A percentile compares a stretch with the other conserved stretches of the same genome.
Conservation (phyloP, 805 yeast species). For the Ogataea trehaloabstinens region DNA sequence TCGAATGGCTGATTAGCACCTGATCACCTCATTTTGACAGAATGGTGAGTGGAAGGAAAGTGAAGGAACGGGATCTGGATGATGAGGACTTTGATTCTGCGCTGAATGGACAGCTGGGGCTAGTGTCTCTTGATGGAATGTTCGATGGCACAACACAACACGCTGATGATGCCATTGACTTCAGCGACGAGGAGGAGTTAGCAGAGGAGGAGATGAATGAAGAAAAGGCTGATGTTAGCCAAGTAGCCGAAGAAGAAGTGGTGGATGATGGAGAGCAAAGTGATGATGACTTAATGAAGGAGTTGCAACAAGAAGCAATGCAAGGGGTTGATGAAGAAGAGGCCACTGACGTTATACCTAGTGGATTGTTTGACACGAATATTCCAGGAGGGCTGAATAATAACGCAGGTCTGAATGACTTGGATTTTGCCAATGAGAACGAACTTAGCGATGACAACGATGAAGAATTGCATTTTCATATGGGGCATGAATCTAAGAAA, state of each 20-base stretch:
- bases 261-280: constrained; percentile 38
- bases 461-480: constrained; percentile 16
- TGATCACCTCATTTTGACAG: too few relatives aligned
- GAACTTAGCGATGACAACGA: constrained; percentile 22
- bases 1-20: too few relatives aligned
- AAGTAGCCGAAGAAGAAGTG: constrained; percentile 32
- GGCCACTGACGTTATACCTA: constrained; percentile 23
- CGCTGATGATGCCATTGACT: constrained; percentile 90
- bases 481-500: not conserved
- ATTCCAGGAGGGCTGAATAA: constrained; percentile 24
- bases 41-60: constrained; percentile 4
- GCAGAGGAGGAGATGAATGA: constrained; percentile 75
- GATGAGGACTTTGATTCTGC: constrained; percentile 34
- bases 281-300: constrained; percentile 39
- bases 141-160: constrained; percentile 60
- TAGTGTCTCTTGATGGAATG: constrained; percentile 28
- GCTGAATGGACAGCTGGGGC: constrained; percentile 33
- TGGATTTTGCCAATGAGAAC: constrained; percentile 31
- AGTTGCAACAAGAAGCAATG: constrained; percentile 36
- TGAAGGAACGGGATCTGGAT: constrained; percentile 6
- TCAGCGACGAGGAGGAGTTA: constrained; percentile 89
- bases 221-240: constrained; percentile 17
- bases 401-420: constrained; percentile 30
- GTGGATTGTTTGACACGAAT: constrained; percentile 33
- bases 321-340: constrained; percentile 35